These are phyloP conservation scores for Pleurotus tuber-regium DNA, from an alignment of 768 basidiomycete genomes.

Conservation along the genomic window DNA sequence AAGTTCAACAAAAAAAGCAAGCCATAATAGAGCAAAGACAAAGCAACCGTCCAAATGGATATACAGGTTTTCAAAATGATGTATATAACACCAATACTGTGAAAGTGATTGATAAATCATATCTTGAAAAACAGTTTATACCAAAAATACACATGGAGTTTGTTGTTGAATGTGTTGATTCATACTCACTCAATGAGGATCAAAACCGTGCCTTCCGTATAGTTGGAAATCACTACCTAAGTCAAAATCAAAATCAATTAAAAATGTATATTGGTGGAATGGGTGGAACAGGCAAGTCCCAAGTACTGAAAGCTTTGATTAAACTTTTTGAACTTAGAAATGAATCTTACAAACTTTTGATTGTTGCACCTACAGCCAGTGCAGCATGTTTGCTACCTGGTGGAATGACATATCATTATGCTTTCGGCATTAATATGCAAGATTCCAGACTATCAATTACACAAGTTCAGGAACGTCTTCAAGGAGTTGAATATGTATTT, in stretches of 20 bases:
- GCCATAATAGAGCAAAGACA: too few relatives aligned
- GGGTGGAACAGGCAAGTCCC: constrained; percentile 31
- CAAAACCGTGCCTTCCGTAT: constrained; percentile 30
- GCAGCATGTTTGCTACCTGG: constrained; percentile 22
- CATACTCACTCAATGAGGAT: constrained; percentile 23
- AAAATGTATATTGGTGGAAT: constrained; percentile 32
- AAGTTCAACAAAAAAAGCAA: too few relatives aligned
- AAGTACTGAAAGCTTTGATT: constrained; percentile 25
- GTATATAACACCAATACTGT: too few relatives aligned
- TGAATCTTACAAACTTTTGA: constrained; percentile 24
- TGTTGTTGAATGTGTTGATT: background rate
- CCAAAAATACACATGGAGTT: background rate
- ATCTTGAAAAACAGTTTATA: constrained; percentile 16
- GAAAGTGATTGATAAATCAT: constrained; percentile 22
- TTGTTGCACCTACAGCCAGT: constrained; percentile 25
- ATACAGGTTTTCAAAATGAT: too few relatives aligned
- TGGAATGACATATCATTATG: constrained; percentile 24
- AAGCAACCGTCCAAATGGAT: too few relatives aligned
- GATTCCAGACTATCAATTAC: too few relatives aligned
- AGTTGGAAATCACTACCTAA: constrained; percentile 23
- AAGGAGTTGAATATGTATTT: constrained; percentile 32
- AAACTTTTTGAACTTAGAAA: constrained; percentile 20
- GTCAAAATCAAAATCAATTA: constrained; percentile 16
- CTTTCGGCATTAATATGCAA: constrained; percentile 11
- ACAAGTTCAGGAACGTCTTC: constrained; percentile 11